Evolutionary conservation across 2,329 filamentous ascomycete genomes (phyloP).

Genomic region (Fusarium lyarnte): DNA sequence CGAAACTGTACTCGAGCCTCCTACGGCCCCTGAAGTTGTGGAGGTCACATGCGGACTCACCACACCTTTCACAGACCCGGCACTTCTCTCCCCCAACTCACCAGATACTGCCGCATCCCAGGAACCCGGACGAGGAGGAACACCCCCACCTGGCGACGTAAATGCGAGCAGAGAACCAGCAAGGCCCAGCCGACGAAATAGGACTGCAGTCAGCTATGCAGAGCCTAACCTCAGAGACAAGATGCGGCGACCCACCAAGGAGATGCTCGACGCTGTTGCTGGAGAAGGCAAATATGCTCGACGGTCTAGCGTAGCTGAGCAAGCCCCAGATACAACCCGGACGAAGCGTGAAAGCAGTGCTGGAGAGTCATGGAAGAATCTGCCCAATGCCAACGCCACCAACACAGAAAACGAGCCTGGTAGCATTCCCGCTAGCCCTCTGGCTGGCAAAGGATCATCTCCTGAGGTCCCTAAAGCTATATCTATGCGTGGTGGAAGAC

Average conservation of each 20-base stretch:
- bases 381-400: conserved; percentile 28
- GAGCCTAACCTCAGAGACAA: conserved; percentile 84
- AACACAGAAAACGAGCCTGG: conserved; percentile 28
- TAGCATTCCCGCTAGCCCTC: conserved; percentile 50
- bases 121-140: conserved; percentile 57
- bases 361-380: conserved; percentile 46
- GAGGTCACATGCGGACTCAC: conserved; percentile 34
- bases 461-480: conserved; percentile 47
- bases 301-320: conserved; percentile 51
- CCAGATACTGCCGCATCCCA: conserved; percentile 55
- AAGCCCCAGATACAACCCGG: conserved; percentile 39
- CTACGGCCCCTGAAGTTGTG: conserved; percentile 22
- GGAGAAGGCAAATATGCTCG: conserved; percentile 67
- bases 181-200: conserved; percentile 73
- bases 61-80: conserved; percentile 50
- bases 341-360: conserved; percentile 49
- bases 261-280: conserved; percentile 77
- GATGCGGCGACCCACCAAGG: conserved; percentile 83
- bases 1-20: conserved; percentile 28
- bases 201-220: conserved; percentile 79
- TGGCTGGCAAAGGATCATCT: conserved; percentile 52
- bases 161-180: conserved; percentile 65
- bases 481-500: conserved; percentile 54
- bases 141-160: conserved; percentile 68
- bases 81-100: conserved; percentile 58